These are phyloP conservation scores for Antitrichia curtipendula DNA, from an alignment of 225 moss, liverwort and hornwort genomes.

Conservation along the genomic window DNA sequence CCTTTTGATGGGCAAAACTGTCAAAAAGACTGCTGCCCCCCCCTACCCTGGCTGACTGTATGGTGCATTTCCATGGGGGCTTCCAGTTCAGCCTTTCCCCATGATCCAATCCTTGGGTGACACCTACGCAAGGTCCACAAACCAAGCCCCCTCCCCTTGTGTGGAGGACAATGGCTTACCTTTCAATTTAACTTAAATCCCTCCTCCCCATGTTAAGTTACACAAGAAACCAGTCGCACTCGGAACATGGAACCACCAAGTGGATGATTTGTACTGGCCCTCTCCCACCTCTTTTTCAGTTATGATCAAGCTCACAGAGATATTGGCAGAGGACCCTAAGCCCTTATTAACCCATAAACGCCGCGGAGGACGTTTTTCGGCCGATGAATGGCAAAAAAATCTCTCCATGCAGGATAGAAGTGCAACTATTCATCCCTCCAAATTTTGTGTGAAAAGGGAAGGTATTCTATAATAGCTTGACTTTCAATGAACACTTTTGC, in stretches of 20 bases:
- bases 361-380: too few relatives aligned
- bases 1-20: neutral
- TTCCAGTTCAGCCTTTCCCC: neutral
- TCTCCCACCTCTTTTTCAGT: neutral
- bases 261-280: neutral
- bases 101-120: neutral
- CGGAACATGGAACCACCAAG: neutral
- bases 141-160: neutral
- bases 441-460: too few relatives aligned
- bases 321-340: neutral
- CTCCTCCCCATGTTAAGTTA: neutral
- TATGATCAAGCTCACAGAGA: neutral
- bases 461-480: too few relatives aligned
- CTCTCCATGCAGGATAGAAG: too few relatives aligned
- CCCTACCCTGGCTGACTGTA: neutral
- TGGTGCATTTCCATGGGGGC: neutral
- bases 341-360: too few relatives aligned
- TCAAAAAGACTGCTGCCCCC: neutral
- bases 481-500: too few relatives aligned
- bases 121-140: neutral
- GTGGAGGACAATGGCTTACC: neutral
- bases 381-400: too few relatives aligned
- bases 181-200: neutral
- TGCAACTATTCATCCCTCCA: too few relatives aligned
- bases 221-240: neutral